Conservation (phyloP, 208 protist species). For the Entamoeba dispar region DNA sequence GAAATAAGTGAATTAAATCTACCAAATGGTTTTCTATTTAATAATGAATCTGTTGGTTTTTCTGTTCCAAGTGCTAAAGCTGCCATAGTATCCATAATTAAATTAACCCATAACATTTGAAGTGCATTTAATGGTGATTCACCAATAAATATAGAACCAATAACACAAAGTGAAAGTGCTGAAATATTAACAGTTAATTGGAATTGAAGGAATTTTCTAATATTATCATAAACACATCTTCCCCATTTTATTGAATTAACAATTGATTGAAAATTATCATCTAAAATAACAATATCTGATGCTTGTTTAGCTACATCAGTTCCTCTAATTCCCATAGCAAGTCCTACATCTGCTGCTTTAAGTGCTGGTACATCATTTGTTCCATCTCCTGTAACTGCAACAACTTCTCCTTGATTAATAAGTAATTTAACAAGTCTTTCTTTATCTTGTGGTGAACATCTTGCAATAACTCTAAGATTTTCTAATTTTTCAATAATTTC, state of each 20-base stretch:
- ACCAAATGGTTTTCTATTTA: slow-evolving; percentile 7
- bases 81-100: slow-evolving; percentile 94
- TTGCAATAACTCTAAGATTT: neutral
- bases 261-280: slow-evolving; percentile 90
- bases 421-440: neutral
- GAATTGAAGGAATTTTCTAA: slow-evolving; percentile 32
- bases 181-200: slow-evolving; percentile 87
- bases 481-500: slow-evolving; percentile 17
- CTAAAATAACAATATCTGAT: slow-evolving; percentile 68
- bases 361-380: slow-evolving; percentile 80
- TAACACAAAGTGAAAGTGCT: slow-evolving; percentile 64
- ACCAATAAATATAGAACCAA: slow-evolving; percentile 38
- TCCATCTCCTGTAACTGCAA: slow-evolving; percentile 2
- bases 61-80: slow-evolving; percentile 82
- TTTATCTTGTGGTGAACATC: neutral
- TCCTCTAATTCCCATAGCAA: slow-evolving; percentile 77
- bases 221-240: slow-evolving; percentile 66
- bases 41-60: slow-evolving; percentile 42
- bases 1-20: slow-evolving; percentile 2
- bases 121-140: slow-evolving; percentile 23
- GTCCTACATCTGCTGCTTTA: slow-evolving; percentile 74
- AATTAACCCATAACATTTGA: slow-evolving; percentile 86
- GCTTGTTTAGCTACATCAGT: slow-evolving; percentile 74
- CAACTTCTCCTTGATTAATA: neutral
- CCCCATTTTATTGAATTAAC: slow-evolving; percentile 83